Conservation (phyloP, 495 filamentous ascomycete species). For the Podospora comata region DNA sequence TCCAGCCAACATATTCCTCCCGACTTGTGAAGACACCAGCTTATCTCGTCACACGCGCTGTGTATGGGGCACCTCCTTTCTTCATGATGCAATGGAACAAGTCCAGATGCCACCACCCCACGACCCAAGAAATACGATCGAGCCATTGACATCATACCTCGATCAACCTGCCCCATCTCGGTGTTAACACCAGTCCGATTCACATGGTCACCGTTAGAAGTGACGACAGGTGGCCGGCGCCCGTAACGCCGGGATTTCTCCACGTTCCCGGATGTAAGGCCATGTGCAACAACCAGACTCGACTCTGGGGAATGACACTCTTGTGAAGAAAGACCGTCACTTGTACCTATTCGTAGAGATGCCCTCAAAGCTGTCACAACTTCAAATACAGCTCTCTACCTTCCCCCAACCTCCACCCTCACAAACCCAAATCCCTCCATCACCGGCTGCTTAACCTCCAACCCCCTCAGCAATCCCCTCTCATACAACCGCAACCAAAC, state of each 20-base stretch:
- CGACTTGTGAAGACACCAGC: too few relatives aligned
- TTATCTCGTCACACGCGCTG: not conserved
- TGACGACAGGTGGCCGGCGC: not conserved
- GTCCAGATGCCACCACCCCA: too few relatives aligned
- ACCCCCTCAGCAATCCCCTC: constrained; percentile 34
- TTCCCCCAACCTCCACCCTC: constrained; percentile 8
- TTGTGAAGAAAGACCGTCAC: too few relatives aligned
- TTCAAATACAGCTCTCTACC: not conserved
- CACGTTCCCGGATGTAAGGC: not conserved
- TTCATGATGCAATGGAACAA: too few relatives aligned
- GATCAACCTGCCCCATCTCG: not conserved
- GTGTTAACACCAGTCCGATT: not conserved
- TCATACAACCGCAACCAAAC: constrained; percentile 63
- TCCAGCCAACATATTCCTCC: not conserved
- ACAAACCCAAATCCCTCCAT: constrained; percentile 45
- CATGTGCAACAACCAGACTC: not conserved
- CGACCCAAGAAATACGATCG: not conserved
- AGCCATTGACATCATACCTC: not conserved
- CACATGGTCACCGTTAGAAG: too few relatives aligned
- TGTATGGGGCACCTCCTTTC: too few relatives aligned
- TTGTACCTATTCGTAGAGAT: too few relatives aligned
- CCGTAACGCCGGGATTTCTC: not conserved
- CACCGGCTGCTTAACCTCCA: constrained; percentile 30
- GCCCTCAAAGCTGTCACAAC: too few relatives aligned
- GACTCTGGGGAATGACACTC: too few relatives aligned